phyloP scores from a whole-genome alignment of 192 early-diverging fungal species.

The Coemansia reversa region DNA sequence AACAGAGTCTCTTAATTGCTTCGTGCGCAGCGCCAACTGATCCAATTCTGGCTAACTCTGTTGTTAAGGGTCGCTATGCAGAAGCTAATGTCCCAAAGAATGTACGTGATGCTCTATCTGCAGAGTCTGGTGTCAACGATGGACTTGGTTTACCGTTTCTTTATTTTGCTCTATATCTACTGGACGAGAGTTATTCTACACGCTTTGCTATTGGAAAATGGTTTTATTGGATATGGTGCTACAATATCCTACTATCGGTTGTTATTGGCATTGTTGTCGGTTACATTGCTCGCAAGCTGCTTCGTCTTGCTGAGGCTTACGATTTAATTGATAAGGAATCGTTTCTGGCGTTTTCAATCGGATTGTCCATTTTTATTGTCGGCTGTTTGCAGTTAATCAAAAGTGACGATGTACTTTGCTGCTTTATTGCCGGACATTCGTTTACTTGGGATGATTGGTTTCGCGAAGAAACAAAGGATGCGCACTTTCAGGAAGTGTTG shows the following conservation, averaged over 20 bases:
- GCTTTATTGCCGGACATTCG: slow-evolving; percentile 74
- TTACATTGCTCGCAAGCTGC: slow-evolving; percentile 63
- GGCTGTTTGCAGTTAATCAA: slow-evolving; percentile 69
- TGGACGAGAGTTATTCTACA: slow-evolving; percentile 52
- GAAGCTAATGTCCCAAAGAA: slow-evolving; percentile 85
- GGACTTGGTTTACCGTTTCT: slow-evolving; percentile 84
- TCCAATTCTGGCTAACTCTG: slow-evolving; percentile 91
- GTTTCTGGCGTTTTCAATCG: slow-evolving; percentile 81
- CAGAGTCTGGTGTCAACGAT: slow-evolving; percentile 87
- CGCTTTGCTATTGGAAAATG: slow-evolving; percentile 73
- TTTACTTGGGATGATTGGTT: slow-evolving; percentile 96
- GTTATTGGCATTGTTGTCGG: slow-evolving; percentile 78
- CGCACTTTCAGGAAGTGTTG: slow-evolving; percentile 91
- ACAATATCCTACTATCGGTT: slow-evolving; percentile 75
- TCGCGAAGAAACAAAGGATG: slow-evolving; percentile 76
- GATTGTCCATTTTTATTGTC: slow-evolving; percentile 69
- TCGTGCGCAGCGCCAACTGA: slow-evolving; percentile 91
- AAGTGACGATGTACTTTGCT: slow-evolving; percentile 73
- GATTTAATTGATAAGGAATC: slow-evolving; percentile 89
- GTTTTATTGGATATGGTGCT: slow-evolving; percentile 78
- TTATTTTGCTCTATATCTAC: slow-evolving; percentile 70
- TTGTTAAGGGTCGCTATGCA: slow-evolving; percentile 92
- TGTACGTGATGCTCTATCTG: slow-evolving; percentile 74
- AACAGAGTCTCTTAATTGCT: slow-evolving; percentile 71
- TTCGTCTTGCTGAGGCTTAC: slow-evolving; percentile 69